These are phyloP conservation scores for Stagonosporopsis chrysanthemi DNA, from an alignment of 2,329 filamentous ascomycete species.

Conservation along the genomic window DNA sequence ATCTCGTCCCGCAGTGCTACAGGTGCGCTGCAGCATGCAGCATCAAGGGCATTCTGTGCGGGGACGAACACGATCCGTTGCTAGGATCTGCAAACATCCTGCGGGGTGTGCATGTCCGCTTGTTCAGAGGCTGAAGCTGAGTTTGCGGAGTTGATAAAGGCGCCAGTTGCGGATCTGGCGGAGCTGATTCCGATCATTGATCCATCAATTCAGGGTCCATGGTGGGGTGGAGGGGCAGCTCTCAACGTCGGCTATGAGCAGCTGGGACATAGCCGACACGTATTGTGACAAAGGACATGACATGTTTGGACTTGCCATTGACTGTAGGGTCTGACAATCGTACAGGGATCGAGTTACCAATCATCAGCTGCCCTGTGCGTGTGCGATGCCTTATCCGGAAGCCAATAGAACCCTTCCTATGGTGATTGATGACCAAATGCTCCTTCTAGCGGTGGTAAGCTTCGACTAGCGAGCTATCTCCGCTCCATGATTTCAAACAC, in stretches of 20 bases:
- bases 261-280: constrained; percentile 1
- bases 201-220: constrained; percentile 2
- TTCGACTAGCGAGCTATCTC: neutral
- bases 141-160: neutral
- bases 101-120: neutral
- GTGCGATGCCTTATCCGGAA: neutral
- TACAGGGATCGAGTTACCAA: neutral
- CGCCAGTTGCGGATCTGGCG: neutral
- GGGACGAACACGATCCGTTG: neutral
- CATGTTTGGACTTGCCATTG: neutral
- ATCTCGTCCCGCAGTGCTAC: neutral
- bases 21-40: neutral
- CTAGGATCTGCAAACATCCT: neutral
- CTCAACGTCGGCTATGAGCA: neutral
- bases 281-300: neutral
- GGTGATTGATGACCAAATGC: constrained; percentile 1
- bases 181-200: constrained; percentile 1
- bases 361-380: neutral
- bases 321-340: neutral
- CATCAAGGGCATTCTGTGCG: neutral
- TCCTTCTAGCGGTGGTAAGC: neutral
- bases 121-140: neutral
- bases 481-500: neutral
- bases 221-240: constrained; percentile 2
- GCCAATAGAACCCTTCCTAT: neutral